Evolutionary conservation across 1,139 yeast species (phyloP).

Genomic region (Wickerhamiella pararugosa): DNA sequence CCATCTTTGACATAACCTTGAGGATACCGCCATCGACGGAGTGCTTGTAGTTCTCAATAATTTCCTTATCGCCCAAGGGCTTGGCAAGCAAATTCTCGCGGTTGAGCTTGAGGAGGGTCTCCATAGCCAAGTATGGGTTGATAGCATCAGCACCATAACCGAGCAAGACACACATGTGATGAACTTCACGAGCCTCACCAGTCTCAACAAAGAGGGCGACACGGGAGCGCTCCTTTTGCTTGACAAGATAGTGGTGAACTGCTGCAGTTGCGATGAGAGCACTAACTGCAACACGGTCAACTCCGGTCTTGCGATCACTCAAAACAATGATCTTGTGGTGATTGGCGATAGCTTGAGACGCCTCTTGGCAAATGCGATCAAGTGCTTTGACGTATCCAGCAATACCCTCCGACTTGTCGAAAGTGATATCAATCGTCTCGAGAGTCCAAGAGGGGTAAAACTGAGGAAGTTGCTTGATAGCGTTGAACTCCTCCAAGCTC

Average conservation of each 20-base stretch:
- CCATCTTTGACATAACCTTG: constrained; percentile 98
- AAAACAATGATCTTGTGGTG: constrained; percentile 61
- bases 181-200: constrained; percentile 96
- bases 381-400: constrained; percentile 74
- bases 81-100: constrained; percentile 58
- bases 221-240: constrained; percentile 91
- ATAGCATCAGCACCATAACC: constrained; percentile 98
- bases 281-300: constrained; percentile 61
- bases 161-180: constrained; percentile 82
- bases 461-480: constrained; percentile 53
- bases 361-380: constrained; percentile 77
- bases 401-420: constrained; percentile 65
- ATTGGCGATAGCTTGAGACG: constrained; percentile 70
- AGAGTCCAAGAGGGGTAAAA: constrained; percentile 83
- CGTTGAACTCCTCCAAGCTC: constrained; percentile 54
- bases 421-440: constrained; percentile 77
- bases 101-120: constrained; percentile 74
- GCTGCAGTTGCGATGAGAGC: constrained; percentile 95
- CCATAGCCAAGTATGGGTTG: constrained; percentile 87
- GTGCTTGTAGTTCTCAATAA: constrained; percentile 62
- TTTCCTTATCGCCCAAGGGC: constrained; percentile 38
- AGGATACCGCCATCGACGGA: constrained; percentile 82
- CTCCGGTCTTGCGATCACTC: constrained; percentile 50
- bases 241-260: constrained; percentile 89
- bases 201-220: constrained; percentile 86